Evolutionary conservation across 768 basidiomycete genomes (phyloP), one percentile per base, ranked within the genome.

Genomic region (Steccherinum ochraceum): DNA sequence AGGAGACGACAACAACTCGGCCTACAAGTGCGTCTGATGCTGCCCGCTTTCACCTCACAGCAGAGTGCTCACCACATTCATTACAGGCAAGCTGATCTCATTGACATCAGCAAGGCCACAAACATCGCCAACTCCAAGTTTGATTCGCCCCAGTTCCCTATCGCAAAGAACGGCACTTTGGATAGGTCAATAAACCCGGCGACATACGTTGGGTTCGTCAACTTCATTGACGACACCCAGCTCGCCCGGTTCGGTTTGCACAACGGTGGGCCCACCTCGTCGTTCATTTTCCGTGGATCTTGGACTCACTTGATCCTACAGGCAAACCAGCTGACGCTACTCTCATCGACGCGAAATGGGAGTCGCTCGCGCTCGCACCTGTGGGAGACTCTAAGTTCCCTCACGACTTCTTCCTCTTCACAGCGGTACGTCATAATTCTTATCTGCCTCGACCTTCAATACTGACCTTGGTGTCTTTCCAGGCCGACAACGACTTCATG

Each of bases 331-430:
- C 72, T 49, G 76, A 83, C 54, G 54, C 68, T 26, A 78, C 74
- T 0, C 69, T 83, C 16, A 75, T 86, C 46, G 74, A 75, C 53
- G 76, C 74, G 0, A 86, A 86, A 66, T 86, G 83, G 81, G 84
- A 86, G 58, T 80, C 78, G 1, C 68, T 83, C 12, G 77, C 81
- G 5, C 67, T 86, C 5, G 82, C 77, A 2, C 74, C 83, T 0
- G 73, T 73, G 19, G 60, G 70, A 7, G 81, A 81, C 53, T 63
- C 70, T 1, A 62, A 56, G 1, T 74, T 67, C 63, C 84, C 84
- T 0, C 66, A 86, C 54, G 84, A 86, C 58, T 85, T 76, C 61
- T 86, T 86, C 71, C 64, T 86, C 30, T 81, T 85, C 68, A 77
- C 78, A 12, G 76, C 72, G 3, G 81, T 82, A 59, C 21, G 80